phyloP scores from a whole-genome alignment of 139 green algal genomes.

The Micractinium conductrix region DNA sequence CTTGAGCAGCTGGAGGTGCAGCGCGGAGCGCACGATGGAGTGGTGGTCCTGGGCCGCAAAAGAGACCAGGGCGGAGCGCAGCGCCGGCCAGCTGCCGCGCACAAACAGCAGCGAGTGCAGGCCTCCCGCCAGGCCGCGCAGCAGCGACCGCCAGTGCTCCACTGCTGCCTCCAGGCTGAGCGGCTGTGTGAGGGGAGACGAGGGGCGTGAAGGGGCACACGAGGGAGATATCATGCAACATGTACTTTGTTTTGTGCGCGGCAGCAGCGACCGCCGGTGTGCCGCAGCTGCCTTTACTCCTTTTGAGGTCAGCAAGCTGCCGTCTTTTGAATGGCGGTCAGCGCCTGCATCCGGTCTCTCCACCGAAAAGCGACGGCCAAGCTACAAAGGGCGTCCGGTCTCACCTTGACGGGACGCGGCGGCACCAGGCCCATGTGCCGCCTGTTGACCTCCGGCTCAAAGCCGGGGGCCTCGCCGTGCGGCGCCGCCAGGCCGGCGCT shows the following conservation, averaged over 20 bases:
- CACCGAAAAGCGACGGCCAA: too few species aligned
- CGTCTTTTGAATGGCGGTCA: too few species aligned
- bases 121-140: slow-evolving; percentile 52
- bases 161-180: slow-evolving; percentile 32
- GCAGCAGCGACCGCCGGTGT: too few species aligned
- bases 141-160: slow-evolving; percentile 55
- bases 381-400: too few species aligned
- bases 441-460: slow-evolving; percentile 64
- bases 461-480: slow-evolving; percentile 38
- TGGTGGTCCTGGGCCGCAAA: slow-evolving; percentile 47
- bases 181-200: too few species aligned
- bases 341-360: too few species aligned
- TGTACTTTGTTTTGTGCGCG: too few species aligned
- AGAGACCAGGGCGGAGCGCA: slow-evolving; percentile 41
- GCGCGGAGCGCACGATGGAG: slow-evolving; percentile 59
- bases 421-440: slow-evolving; percentile 69
- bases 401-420: slow-evolving; percentile 60
- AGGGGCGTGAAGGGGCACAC: too few species aligned
- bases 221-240: too few species aligned
- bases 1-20: slow-evolving; percentile 62
- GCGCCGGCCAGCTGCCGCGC: slow-evolving; percentile 49
- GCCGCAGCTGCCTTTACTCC: too few species aligned
- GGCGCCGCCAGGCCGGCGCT: slow-evolving; percentile 9
- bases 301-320: too few species aligned
- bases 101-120: slow-evolving; percentile 40